phyloP scores from a whole-genome alignment of 768 basidiomycete genomes.

The Ramaria sp. region DNA sequence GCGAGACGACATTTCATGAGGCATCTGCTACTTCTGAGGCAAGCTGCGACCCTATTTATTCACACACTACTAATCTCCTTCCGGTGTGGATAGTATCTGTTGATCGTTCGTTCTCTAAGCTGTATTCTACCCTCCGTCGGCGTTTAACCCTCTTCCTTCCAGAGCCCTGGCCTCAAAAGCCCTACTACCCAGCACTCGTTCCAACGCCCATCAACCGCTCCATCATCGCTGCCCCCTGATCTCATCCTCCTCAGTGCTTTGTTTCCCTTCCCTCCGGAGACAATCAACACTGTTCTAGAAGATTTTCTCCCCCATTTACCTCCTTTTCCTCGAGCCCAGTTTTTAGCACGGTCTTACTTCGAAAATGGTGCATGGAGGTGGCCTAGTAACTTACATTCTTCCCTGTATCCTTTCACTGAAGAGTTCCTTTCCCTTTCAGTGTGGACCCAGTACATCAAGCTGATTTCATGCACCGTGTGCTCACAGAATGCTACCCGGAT shows the following conservation, averaged over 20 bases:
- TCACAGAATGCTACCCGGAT: slow-evolving; percentile 4
- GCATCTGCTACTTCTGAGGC: slow-evolving; percentile 6
- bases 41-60: not conserved
- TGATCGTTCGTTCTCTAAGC: not conserved
- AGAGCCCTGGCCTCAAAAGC: not conserved
- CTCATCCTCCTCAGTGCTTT: slow-evolving; percentile 2
- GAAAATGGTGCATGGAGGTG: slow-evolving; percentile 10
- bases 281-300: slow-evolving; percentile 1
- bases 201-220: not conserved
- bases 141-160: not conserved
- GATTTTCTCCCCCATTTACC: slow-evolving; percentile 5
- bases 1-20: slow-evolving; percentile 9
- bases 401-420: not conserved
- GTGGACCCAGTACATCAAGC: slow-evolving; percentile 8
- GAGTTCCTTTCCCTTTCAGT: not conserved
- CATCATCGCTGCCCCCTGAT: not conserved
- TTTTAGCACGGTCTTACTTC: slow-evolving; percentile 5
- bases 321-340: slow-evolving; percentile 2
- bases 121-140: not conserved
- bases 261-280: slow-evolving; percentile 7
- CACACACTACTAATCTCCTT: not conserved
- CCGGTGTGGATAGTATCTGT: slow-evolving; percentile 2
- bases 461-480: slow-evolving; percentile 1
- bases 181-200: not conserved
- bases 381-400: not conserved